phyloP scores from a whole-genome alignment of 2,329 filamentous ascomycete genomes.

The Periconia macrospinosa region DNA sequence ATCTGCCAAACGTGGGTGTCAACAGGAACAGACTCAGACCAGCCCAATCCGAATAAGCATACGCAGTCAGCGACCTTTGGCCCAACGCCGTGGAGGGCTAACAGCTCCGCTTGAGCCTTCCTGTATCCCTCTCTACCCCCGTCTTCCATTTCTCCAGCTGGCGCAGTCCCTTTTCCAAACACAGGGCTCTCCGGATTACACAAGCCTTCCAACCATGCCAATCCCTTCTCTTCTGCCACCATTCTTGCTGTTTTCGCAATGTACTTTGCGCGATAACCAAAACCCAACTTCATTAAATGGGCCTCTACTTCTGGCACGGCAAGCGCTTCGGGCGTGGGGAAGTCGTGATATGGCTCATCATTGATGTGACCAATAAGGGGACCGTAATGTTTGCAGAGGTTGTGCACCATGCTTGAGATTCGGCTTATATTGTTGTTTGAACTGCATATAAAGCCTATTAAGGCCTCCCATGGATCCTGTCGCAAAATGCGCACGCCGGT shows the following conservation, averaged over 20 bases:
- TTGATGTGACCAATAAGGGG: conserved; percentile 71
- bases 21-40: conserved; percentile 92
- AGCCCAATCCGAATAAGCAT: conserved; percentile 92
- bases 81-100: conserved; percentile 83
- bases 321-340: conserved; percentile 76
- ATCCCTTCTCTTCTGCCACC: conserved; percentile 66
- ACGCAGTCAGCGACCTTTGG: conserved; percentile 98
- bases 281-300: conserved; percentile 79
- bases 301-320: conserved; percentile 74
- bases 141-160: conserved; percentile 53
- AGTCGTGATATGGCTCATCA: conserved; percentile 78
- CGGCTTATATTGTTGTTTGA: conserved; percentile 97
- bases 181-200: conserved; percentile 74
- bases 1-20: conserved; percentile 99
- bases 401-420: conserved; percentile 96
- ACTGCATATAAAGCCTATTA: conserved; percentile 95
- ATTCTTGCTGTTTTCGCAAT: conserved; percentile 82
- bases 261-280: conserved; percentile 93
- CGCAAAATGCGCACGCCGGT: conserved; percentile 88
- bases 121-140: conserved; percentile 69
- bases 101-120: conserved; percentile 76
- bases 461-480: conserved; percentile 94
- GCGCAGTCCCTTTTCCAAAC: conserved; percentile 51
- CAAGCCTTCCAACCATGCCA: conserved; percentile 75
- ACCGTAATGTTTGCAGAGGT: conserved; percentile 85